Evolutionary conservation across 139 green algal genomes (phyloP).

Genomic region (Penium margaritaceum): DNA sequence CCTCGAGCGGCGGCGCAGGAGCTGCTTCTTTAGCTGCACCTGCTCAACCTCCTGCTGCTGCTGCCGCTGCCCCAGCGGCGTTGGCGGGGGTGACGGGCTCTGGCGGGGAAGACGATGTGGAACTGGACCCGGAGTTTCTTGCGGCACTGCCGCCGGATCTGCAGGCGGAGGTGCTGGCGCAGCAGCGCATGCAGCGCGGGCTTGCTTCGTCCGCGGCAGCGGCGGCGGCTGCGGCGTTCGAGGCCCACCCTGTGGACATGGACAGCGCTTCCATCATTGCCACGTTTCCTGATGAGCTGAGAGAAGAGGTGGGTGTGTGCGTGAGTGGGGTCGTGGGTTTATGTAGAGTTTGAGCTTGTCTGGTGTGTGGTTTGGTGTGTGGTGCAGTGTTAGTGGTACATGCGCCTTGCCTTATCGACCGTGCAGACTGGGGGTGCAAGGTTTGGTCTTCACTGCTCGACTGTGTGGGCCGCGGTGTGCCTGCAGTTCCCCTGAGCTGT

Average conservation of each 20-base stretch:
- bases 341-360: no score
- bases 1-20: background rate
- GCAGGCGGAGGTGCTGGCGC: constrained; percentile 76
- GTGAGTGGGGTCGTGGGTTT: no score
- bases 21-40: background rate
- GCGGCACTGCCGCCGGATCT: constrained; percentile 84
- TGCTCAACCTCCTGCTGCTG: background rate
- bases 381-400: no score
- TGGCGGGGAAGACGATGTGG: constrained; percentile 4
- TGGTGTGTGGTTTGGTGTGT: no score
- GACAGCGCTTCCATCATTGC: constrained; percentile 77
- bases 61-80: background rate
- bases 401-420: no score
- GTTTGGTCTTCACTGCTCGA: no score
- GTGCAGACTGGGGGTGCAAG: no score
- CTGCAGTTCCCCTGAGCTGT: no score
- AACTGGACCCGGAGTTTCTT: constrained; percentile 88
- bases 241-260: constrained; percentile 54
- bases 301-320: constrained; percentile 60
- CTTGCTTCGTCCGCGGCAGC: background rate
- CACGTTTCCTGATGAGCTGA: constrained; percentile 76
- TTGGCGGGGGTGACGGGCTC: no score
- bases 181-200: constrained; percentile 53
- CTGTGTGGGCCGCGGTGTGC: no score
- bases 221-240: background rate